phyloP scores from a whole-genome alignment of 768 basidiomycete species.

The Termitomyces bulborhizus region DNA sequence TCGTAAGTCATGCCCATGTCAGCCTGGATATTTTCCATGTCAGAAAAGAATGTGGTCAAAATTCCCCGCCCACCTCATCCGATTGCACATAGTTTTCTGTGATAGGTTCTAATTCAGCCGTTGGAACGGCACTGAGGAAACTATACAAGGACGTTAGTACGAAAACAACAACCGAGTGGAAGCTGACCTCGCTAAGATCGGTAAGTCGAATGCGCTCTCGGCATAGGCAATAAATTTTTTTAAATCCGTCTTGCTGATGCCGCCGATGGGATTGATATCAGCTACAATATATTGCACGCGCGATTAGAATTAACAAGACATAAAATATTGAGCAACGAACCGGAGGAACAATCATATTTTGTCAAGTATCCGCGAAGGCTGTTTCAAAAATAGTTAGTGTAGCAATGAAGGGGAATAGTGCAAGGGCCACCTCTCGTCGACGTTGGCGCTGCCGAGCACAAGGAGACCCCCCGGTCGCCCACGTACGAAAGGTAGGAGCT shows the following conservation, averaged over 20 bases:
- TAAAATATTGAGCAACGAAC: conserved; percentile 26
- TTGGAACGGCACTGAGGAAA: conserved; percentile 88
- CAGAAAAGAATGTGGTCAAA: neutral
- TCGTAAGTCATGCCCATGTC: conserved; percentile 99
- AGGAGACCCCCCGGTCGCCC: conserved; percentile 81
- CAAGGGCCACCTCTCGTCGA: conserved; percentile 79
- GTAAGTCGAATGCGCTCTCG: conserved; percentile 70
- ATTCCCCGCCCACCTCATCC: conserved; percentile 63
- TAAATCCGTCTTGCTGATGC: conserved; percentile 95
- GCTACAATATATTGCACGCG: conserved; percentile 37
- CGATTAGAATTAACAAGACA: neutral
- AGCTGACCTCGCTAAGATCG: conserved; percentile 68
- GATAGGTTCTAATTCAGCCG: conserved; percentile 94
- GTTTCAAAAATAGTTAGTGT: neutral
- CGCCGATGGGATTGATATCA: conserved; percentile 97
- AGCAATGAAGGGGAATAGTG: neutral
- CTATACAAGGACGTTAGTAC: conserved; percentile 30
- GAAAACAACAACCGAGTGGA: neutral
- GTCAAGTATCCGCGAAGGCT: conserved; percentile 95
- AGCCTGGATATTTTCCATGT: conserved; percentile 39
- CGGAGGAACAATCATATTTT: conserved; percentile 95
- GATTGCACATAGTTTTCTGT: conserved; percentile 92
- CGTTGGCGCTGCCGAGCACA: conserved; percentile 96
- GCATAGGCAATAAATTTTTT: conserved; percentile 94
- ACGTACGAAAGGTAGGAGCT: conserved; percentile 87